These are phyloP conservation scores for Blepharisma undulans DNA, from an alignment of 169 alveolate genomes.

Conservation along the genomic window DNA sequence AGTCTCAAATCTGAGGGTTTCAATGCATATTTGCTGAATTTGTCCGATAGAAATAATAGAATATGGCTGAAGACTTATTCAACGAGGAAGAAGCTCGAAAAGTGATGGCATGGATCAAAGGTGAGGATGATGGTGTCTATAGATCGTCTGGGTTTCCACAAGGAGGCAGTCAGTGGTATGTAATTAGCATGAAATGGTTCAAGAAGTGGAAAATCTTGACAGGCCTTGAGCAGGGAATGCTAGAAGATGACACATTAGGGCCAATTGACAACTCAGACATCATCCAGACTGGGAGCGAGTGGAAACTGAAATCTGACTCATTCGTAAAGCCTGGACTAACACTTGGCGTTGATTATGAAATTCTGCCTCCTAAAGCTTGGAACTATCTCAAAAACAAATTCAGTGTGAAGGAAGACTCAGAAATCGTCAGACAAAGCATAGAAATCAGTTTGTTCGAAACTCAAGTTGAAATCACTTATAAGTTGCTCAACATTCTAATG, in stretches of 20 bases:
- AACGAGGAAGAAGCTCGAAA: not conserved
- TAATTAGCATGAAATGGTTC: slow-evolving; percentile 12
- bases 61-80: too few species aligned
- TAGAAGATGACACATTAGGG: not conserved
- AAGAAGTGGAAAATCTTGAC: not conserved
- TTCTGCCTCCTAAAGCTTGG: slow-evolving; percentile 38
- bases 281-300: not conserved
- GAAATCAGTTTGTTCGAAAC: not conserved
- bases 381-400: not conserved
- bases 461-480: slow-evolving; percentile 6
- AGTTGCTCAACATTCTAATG: not conserved
- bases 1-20: too few species aligned
- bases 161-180: slow-evolving; percentile 15
- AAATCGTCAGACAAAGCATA: not conserved
- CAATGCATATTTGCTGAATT: too few species aligned
- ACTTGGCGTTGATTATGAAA: not conserved
- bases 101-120: slow-evolving; percentile 18
- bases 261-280: slow-evolving; percentile 19
- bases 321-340: not conserved
- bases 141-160: not conserved
- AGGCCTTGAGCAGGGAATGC: not conserved
- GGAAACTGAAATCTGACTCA: not conserved
- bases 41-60: too few species aligned
- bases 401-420: not conserved
- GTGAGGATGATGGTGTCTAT: not conserved